phyloP scores from a whole-genome alignment of 2,329 filamentous ascomycete species.

The Exophiala dermatitidis region DNA sequence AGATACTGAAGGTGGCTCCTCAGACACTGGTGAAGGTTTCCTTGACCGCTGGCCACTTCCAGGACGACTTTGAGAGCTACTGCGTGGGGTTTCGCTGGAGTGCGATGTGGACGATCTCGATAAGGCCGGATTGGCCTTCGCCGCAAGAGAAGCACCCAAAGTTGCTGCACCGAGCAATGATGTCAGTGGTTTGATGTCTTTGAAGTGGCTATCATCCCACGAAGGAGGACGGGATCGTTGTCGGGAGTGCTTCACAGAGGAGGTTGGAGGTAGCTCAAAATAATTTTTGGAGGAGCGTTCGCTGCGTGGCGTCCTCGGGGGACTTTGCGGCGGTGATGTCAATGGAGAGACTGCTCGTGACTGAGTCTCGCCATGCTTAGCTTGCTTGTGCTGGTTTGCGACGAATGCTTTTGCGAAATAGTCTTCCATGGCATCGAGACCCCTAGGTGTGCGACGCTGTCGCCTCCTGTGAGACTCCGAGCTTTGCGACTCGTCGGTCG shows the following conservation, averaged over 20 bases:
- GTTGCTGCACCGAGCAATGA: constrained; percentile 25
- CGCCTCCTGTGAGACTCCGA: constrained; percentile 4
- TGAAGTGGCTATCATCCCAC: constrained; percentile 21
- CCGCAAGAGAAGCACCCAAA: constrained; percentile 20
- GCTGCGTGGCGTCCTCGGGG: constrained; percentile 22
- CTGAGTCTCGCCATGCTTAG: constrained; percentile 3
- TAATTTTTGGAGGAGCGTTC: constrained; percentile 18
- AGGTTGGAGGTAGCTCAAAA: constrained; percentile 14
- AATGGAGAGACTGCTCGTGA: constrained; percentile 25
- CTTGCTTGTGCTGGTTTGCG: constrained; percentile 17
- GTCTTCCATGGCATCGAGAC: constrained; percentile 22
- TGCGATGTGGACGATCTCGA: constrained; percentile 18
- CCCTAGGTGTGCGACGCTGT: constrained; percentile 11
- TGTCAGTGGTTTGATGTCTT: constrained; percentile 22
- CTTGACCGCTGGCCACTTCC: constrained; percentile 20
- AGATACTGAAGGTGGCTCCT: constrained; percentile 6
- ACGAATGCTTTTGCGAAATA: constrained; percentile 22
- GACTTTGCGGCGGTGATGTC: constrained; percentile 27
- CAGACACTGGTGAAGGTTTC: constrained; percentile 20
- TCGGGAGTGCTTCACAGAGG: constrained; percentile 11
- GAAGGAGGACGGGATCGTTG: constrained; percentile 21
- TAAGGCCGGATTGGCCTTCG: constrained; percentile 19
- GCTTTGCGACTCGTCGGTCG: constrained; percentile 1
- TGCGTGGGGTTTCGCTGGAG: constrained; percentile 15
- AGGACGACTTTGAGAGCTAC: constrained; percentile 15